Base-by-base conservation (phyloP, 2,329 filamentous ascomycete genomes). In the Penicillium sp. region DNA sequence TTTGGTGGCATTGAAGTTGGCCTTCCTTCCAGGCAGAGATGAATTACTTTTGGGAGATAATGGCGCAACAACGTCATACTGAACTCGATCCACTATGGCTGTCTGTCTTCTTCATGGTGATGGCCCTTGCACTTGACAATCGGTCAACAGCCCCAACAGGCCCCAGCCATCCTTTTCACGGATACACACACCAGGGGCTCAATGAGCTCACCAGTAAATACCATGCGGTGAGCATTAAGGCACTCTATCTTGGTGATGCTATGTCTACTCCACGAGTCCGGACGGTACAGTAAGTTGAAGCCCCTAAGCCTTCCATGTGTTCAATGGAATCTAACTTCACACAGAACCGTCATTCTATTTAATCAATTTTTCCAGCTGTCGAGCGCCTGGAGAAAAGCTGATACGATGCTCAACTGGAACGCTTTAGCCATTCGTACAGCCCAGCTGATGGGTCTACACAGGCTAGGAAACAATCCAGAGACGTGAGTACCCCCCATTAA, bases 341-440 rank as follows among this genome's bases (percentile, higher is more conserved):
- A n/a, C 48, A 49, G 48, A 14, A 16, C 33, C 4, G 33, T 49
- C 1, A 49, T 49, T 27, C 22, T 49, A 27, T 49, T 37, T 24
- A 49, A 49, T 10, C 24, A 22, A 6, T 49, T 49, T 26, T 49
- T 49, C 8, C 48, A 49, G 24, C 26, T 26, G 2, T 49, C 48
- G 5, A 49, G 33, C 13, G 48, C 48, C 21, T 49, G 48, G 48
- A 31, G 48, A 27, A 49, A 49, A 27, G 48, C 48, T n/a, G 48
- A 49, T 39, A 49, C 37, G 22, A 49, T 49, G 48, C 33, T 49
- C 3, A 37, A 49, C 19, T 49, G 48, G 48, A 49, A 49, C n/a
- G 48, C 48, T 26, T 27, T 49, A 33, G 48, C 48, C 16, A 49
- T 49, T 39, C 48, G 48, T n/a, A 49, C 48, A 29, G 48, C 48